phyloP scores from a whole-genome alignment of 768 basidiomycete genomes.

The Leccinellum luteum region DNA sequence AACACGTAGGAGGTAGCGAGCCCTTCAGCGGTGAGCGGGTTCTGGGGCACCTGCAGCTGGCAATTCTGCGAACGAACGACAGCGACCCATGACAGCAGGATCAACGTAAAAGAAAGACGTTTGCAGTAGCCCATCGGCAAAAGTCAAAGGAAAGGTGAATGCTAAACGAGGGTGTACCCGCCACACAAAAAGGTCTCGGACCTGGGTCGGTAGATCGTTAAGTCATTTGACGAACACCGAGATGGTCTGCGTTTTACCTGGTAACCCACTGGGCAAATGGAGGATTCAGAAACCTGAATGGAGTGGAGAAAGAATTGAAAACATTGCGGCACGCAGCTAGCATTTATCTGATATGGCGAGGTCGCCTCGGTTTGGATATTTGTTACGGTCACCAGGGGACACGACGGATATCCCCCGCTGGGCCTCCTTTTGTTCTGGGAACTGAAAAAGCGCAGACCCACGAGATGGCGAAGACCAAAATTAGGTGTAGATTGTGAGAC shows the following conservation, averaged over 20 bases:
- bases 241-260: constrained; percentile 8
- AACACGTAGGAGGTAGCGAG: constrained; percentile 27
- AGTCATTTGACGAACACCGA: not conserved
- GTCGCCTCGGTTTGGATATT: not conserved
- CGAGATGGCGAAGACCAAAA: not conserved
- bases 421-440: not conserved
- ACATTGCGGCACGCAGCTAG: not conserved
- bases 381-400: constrained; percentile 15
- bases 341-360: constrained; percentile 14
- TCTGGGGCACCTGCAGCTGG: constrained; percentile 18
- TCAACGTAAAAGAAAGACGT: constrained; percentile 9
- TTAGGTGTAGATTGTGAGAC: not conserved
- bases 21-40: constrained; percentile 24
- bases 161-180: constrained; percentile 20
- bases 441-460: not conserved
- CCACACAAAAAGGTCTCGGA: constrained; percentile 25
- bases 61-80: constrained; percentile 23
- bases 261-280: constrained; percentile 8
- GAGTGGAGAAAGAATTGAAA: not conserved
- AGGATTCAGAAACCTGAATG: not conserved
- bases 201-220: constrained; percentile 3
- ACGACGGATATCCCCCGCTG: not conserved
- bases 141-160: not conserved
- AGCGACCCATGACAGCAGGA: constrained; percentile 12
- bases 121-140: constrained; percentile 13